Percentiles rank a stretch among this genome's conserved stretches.
Evolutionary conservation across 1,284 basidiomycete species (phyloP).

Genomic region (Puccinia coronata): DNA sequence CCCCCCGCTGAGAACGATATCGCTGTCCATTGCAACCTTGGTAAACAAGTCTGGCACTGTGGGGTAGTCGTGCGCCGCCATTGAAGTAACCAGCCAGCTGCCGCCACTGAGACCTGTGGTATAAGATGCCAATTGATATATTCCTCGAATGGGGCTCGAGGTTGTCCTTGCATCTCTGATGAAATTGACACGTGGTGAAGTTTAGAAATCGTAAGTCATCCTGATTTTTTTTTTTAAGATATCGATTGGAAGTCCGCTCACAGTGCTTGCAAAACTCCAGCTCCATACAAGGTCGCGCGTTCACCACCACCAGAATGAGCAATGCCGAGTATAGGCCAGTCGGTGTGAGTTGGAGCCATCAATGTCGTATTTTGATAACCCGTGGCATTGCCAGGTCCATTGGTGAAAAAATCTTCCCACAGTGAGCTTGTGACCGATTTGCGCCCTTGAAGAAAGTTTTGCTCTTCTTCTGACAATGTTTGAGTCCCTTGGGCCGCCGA

Average conservation of each 20-base stretch:
- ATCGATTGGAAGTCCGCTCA: background rate
- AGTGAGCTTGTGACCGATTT: conserved; percentile 5
- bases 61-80: conserved; percentile 55
- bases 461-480: conserved; percentile 25
- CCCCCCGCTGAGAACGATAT: conserved; percentile 12
- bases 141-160: conserved; percentile 53
- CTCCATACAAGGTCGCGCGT: conserved; percentile 35
- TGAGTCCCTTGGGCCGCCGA: background rate
- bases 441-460: background rate
- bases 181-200: background rate
- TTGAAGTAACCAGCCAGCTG: conserved; percentile 55
- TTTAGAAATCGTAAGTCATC: background rate
- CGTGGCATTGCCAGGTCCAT: conserved; percentile 23
- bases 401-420: conserved; percentile 16
- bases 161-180: conserved; percentile 21
- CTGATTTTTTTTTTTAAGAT: too few species aligned
- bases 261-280: conserved; percentile 39
- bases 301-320: conserved; percentile 38
- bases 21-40: background rate
- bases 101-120: conserved; percentile 57
- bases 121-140: conserved; percentile 57
- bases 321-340: conserved; percentile 36
- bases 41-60: background rate
- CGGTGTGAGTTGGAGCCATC: background rate
- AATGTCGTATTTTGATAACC: conserved; percentile 24